These are phyloP conservation scores for Plasmopara viticola DNA, from an alignment of 352 stramenopile species.

Conservation along the genomic window DNA sequence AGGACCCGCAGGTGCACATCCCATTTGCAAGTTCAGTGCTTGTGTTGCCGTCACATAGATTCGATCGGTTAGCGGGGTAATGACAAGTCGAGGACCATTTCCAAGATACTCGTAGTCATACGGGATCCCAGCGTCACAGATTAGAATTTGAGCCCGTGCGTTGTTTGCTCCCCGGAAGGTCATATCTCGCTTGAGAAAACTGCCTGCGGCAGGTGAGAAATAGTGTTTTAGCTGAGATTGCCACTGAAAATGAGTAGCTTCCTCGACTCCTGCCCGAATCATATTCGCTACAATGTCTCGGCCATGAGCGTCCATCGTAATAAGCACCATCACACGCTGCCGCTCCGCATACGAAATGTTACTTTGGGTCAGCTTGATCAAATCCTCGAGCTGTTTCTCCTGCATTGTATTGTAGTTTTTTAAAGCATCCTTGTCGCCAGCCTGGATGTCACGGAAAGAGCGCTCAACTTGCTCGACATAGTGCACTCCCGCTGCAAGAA, in stretches of 20 bases:
- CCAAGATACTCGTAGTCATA: slow-evolving; percentile 97
- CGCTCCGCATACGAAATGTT: slow-evolving; percentile 90
- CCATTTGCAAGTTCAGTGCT: slow-evolving; percentile 90
- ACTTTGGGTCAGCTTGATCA: slow-evolving; percentile 90
- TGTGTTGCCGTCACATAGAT: slow-evolving; percentile 96
- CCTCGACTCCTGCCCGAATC: slow-evolving; percentile 83
- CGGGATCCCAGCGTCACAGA: slow-evolving; percentile 90
- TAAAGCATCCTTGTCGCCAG: slow-evolving; percentile 82
- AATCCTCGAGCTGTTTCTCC: slow-evolving; percentile 90
- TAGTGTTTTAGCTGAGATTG: slow-evolving; percentile 95
- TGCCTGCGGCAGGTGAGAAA: slow-evolving; percentile 81
- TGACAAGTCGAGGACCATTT: slow-evolving; percentile 91
- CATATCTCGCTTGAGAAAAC: slow-evolving; percentile 88
- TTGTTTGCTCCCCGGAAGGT: slow-evolving; percentile 82
- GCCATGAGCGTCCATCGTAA: slow-evolving; percentile 94
- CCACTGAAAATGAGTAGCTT: slow-evolving; percentile 89
- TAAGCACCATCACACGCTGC: slow-evolving; percentile 92
- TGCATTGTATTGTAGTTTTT: slow-evolving; percentile 89
- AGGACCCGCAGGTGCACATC: slow-evolving; percentile 69
- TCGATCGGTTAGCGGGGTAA: slow-evolving; percentile 93
- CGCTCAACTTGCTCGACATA: slow-evolving; percentile 92
- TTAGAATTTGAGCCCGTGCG: slow-evolving; percentile 79
- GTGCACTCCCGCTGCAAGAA: slow-evolving; percentile 89
- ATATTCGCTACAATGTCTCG: slow-evolving; percentile 95
- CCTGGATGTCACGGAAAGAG: slow-evolving; percentile 68